These are phyloP conservation scores for Hebeloma cylindrosporum DNA, from an alignment of 768 basidiomycete genomes.

Conservation along the genomic window DNA sequence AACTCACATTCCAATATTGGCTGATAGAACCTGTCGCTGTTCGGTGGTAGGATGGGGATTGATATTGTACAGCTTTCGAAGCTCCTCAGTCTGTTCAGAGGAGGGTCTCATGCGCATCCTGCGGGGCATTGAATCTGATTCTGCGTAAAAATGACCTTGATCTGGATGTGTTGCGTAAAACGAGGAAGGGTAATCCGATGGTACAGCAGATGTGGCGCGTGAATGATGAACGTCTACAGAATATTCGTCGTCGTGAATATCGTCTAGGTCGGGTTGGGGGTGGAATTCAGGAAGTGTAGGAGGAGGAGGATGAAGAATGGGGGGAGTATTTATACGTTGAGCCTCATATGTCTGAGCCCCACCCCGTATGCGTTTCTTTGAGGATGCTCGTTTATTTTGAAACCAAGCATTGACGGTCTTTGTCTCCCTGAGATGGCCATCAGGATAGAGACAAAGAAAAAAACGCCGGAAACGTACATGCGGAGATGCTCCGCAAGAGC, in stretches of 20 bases:
- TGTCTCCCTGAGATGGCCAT: constrained; percentile 56
- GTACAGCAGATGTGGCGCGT: constrained; percentile 34
- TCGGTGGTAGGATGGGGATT: constrained; percentile 71
- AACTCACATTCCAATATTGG: constrained; percentile 75
- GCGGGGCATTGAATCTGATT: constrained; percentile 52
- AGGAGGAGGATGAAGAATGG: constrained; percentile 27
- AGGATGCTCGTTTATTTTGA: constrained; percentile 83
- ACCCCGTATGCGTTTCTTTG: constrained; percentile 62
- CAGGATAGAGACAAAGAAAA: constrained; percentile 15
- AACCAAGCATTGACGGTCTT: constrained; percentile 89
- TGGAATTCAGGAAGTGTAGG: constrained; percentile 29
- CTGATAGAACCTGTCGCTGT: constrained; percentile 62
- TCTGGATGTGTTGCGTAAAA: constrained; percentile 52
- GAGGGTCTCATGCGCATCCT: constrained; percentile 67
- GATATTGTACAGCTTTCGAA: constrained; percentile 60
- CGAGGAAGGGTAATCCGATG: constrained; percentile 32
- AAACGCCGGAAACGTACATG: constrained; percentile 54
- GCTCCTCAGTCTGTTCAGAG: constrained; percentile 64
- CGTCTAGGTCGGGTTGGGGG: constrained; percentile 41
- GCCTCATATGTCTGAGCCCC: constrained; percentile 33
- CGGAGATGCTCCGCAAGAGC: constrained; percentile 69
- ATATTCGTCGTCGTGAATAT: constrained; percentile 48
- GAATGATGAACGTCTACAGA: constrained; percentile 34
- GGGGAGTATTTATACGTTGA: constrained; percentile 16
- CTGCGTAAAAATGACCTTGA: constrained; percentile 49